Percentiles rank a stretch among this genome's conserved stretches.
Conservation (phyloP, 371 early-diverging fungal genomes). For the Syncephalastrum sp. region DNA sequence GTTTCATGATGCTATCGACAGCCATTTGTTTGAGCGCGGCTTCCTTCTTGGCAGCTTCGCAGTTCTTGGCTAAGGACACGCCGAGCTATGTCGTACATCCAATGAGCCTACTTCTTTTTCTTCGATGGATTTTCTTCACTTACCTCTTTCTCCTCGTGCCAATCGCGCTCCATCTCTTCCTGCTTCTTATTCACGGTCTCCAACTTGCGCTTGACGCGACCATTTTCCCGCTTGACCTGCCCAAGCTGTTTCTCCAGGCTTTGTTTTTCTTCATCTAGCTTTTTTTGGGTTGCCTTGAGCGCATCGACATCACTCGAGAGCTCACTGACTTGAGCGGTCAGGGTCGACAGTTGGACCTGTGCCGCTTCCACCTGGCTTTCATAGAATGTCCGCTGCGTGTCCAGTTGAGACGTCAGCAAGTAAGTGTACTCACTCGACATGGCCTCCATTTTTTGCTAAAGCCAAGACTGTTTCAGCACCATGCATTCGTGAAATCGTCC, state of each 20-base stretch:
- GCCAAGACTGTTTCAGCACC: slow-evolving; percentile 11
- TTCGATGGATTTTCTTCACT: background rate
- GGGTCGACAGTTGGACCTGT: slow-evolving; percentile 34
- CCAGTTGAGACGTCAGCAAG: slow-evolving; percentile 78
- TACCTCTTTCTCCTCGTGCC: slow-evolving; percentile 37
- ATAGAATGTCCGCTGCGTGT: slow-evolving; percentile 83
- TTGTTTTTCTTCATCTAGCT: slow-evolving; percentile 13
- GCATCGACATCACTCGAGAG: slow-evolving; percentile 10
- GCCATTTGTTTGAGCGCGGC: no score
- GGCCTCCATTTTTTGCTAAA: slow-evolving; percentile 68
- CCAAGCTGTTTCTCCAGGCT: slow-evolving; percentile 3
- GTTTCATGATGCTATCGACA: no score
- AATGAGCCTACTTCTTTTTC: no score
- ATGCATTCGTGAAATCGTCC: background rate
- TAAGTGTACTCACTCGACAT: slow-evolving; percentile 76
- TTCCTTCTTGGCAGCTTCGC: no score
- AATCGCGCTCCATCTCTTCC: slow-evolving; percentile 17
- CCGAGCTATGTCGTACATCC: no score
- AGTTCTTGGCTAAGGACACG: no score
- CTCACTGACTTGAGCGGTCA: slow-evolving; percentile 22
- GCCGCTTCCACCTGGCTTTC: slow-evolving; percentile 69
- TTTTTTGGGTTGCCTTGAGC: background rate
- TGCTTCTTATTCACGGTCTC: slow-evolving; percentile 14
- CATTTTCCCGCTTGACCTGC: slow-evolving; percentile 17
- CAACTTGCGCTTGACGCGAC: slow-evolving; percentile 13